phyloP scores from a whole-genome alignment of 371 early-diverging fungal genomes.

The Zychaea mexicana region DNA sequence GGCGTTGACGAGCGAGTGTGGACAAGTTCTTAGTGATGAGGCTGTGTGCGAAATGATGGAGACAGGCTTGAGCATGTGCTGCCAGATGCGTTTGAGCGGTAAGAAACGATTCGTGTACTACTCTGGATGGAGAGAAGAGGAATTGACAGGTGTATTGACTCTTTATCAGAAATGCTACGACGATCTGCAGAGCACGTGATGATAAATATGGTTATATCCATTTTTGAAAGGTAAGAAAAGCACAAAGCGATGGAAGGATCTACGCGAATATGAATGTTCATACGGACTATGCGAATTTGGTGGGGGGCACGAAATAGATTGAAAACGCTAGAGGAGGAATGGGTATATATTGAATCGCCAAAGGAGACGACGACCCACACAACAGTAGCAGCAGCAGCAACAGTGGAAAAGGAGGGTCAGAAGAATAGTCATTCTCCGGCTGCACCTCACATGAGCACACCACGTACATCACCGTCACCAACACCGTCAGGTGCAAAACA shows the following conservation, averaged over 20 bases:
- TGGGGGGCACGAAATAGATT: conserved; percentile 18
- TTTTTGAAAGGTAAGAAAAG: conserved; percentile 63
- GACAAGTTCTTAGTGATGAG: conserved; percentile 80
- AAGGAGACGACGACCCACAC: conserved; percentile 1
- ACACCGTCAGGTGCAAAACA: no score
- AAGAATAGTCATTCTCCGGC: not conserved
- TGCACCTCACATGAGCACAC: conserved; percentile 47
- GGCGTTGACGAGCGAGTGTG: conserved; percentile 68
- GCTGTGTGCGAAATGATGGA: conserved; percentile 96
- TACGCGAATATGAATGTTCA: not conserved
- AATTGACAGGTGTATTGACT: conserved; percentile 11
- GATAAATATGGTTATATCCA: conserved; percentile 70
- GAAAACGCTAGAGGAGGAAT: conserved; percentile 46
- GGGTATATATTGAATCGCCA: conserved; percentile 41
- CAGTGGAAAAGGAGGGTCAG: not conserved
- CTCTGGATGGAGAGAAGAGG: conserved; percentile 5
- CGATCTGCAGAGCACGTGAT: conserved; percentile 84
- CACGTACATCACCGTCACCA: conserved; percentile 33
- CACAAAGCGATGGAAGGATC: not conserved
- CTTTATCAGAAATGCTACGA: conserved; percentile 69
- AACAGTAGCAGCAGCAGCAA: not conserved
- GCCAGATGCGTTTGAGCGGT: conserved; percentile 91
- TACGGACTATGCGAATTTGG: no score
- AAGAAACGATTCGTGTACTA: conserved; percentile 15
- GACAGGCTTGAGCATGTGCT: conserved; percentile 94